Evolutionary conservation across 805 yeast species (phyloP), one percentile per base, ranked within the genome.

Genomic region (Blastobotrys mokoenaii): DNA sequence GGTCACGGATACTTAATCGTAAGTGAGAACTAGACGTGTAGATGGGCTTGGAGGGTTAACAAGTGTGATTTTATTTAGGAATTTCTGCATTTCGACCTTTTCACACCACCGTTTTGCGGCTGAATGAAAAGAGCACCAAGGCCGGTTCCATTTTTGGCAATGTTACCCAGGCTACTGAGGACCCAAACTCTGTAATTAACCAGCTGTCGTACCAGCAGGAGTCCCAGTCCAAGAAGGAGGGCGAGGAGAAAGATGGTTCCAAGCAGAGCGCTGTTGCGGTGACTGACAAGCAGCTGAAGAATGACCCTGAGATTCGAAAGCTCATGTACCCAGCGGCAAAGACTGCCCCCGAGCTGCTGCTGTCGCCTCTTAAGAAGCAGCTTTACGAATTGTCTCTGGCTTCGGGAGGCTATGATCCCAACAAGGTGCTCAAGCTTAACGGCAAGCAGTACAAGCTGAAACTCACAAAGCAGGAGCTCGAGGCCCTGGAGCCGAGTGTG

Each of bases 401-500:
- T 61, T 84, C 84, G 40, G 77, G 77, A 2, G 82, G 81, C 57
- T 89, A 74, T 72, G 80, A 79, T 55, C 82, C 80, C 58, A 68
- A 75, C 50, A 76, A 78, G 47, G 55, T 70, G 12, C 69, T 84
- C 11, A 65, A 65, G 25, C 49, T 57, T n/a, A 63, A 64, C 41
- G 80, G 79, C 30, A 67, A 69, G 44, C 51, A 59, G 33, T 83
- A 77, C 64, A 73, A 71, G 51, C 67, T 90, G 50, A 66, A 70
- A 30, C 71, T 90, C 43, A 68, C 77, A 3, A 67, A 68, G 34
- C 72, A 74, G 45, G 95, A 88, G 62, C 77, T 86, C 45, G 83
- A 82, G 45, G 76, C 80, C 2, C 71, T 90, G 48, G 96, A 88
- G 64, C 97, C 97, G 18, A 79, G 93, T 10, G 76, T 90, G n/a